A percentile compares a stretch with the other conserved stretches of the same genome.
Conservation (phyloP, 1,139 yeast genomes). For the Taphrina communis region DNA sequence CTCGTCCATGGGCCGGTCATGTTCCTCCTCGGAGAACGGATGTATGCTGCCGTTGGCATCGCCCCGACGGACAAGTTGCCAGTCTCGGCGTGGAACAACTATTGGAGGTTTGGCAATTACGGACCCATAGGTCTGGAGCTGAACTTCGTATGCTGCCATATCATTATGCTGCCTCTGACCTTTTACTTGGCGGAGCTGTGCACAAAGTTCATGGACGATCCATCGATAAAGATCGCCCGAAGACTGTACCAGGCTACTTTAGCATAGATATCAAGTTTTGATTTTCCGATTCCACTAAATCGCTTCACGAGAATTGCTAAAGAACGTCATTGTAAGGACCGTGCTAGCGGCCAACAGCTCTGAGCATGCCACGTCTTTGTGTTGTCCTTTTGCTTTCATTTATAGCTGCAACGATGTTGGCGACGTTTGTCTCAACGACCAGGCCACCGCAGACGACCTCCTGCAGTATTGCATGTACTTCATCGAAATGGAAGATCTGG, state of each 20-base stretch:
- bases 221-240: conserved; percentile 15
- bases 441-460: conserved; percentile 97
- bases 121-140: conserved; percentile 34
- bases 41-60: conserved; percentile 34
- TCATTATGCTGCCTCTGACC: conserved; percentile 28
- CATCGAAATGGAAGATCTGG: conserved; percentile 78
- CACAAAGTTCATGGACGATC: conserved; percentile 28
- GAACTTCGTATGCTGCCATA: conserved; percentile 30
- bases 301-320: neutral
- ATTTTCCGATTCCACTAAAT: too few relatives aligned
- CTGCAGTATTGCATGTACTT: conserved; percentile 78
- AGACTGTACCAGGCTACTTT: conserved; percentile 17
- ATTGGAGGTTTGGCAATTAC: neutral
- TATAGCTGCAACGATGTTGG: conserved; percentile 74
- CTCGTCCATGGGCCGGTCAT: conserved; percentile 37
- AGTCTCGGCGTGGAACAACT: conserved; percentile 9
- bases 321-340: neutral
- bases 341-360: conserved; percentile 5
- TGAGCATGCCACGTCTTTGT: conserved; percentile 18
- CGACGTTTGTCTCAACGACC: conserved; percentile 94
- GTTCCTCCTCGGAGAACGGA: conserved; percentile 22
- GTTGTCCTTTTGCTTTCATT: conserved; percentile 53
- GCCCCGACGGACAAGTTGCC: neutral
- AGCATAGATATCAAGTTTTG: neutral
- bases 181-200: conserved; percentile 32